phyloP scores from a whole-genome alignment of 495 filamentous ascomycete species.

The Penicilliopsis zonata region DNA sequence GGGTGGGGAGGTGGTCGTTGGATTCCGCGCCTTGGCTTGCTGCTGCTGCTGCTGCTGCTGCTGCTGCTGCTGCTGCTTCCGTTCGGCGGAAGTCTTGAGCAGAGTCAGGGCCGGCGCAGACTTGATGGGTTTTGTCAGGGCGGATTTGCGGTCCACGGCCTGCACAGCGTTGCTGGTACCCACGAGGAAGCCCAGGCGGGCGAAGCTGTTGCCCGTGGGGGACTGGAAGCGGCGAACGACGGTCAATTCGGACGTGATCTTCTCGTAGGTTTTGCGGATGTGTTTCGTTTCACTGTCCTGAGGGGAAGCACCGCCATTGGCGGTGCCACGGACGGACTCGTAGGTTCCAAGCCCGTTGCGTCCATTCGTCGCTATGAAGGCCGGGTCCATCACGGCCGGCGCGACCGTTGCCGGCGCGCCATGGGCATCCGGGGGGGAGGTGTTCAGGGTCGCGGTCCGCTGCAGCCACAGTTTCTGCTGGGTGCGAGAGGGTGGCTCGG shows the following conservation, averaged over 20 bases:
- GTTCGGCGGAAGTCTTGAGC: slow-evolving; percentile 9
- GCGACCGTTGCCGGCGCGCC: slow-evolving; percentile 16
- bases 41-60: too few relatives aligned
- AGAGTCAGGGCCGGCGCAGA: slow-evolving; percentile 27
- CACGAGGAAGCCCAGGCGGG: slow-evolving; percentile 18
- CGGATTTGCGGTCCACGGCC: slow-evolving; percentile 8
- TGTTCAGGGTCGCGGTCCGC: slow-evolving; percentile 33
- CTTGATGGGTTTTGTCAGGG: slow-evolving; percentile 23
- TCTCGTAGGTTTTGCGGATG: slow-evolving; percentile 33
- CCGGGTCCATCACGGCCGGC: slow-evolving; percentile 22
- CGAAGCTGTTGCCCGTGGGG: slow-evolving; percentile 30
- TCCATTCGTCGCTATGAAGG: slow-evolving; percentile 14
- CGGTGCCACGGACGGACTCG: slow-evolving; percentile 18
- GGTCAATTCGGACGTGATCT: slow-evolving; percentile 27
- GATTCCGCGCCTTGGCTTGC: too few relatives aligned
- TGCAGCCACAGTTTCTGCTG: slow-evolving; percentile 39
- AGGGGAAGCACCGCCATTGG: slow-evolving; percentile 14
- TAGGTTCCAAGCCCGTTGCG: slow-evolving; percentile 19
- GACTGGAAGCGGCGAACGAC: slow-evolving; percentile 34
- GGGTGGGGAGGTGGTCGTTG: neutral
- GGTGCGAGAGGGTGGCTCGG: slow-evolving; percentile 30
- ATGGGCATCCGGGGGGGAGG: slow-evolving; percentile 34
- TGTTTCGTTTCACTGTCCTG: slow-evolving; percentile 31
- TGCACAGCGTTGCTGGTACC: slow-evolving; percentile 9
- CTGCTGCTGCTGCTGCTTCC: slow-evolving; percentile 9